Base-by-base conservation (phyloP, 1,139 yeast species). In the Kurtzmaniella natalensis region DNA sequence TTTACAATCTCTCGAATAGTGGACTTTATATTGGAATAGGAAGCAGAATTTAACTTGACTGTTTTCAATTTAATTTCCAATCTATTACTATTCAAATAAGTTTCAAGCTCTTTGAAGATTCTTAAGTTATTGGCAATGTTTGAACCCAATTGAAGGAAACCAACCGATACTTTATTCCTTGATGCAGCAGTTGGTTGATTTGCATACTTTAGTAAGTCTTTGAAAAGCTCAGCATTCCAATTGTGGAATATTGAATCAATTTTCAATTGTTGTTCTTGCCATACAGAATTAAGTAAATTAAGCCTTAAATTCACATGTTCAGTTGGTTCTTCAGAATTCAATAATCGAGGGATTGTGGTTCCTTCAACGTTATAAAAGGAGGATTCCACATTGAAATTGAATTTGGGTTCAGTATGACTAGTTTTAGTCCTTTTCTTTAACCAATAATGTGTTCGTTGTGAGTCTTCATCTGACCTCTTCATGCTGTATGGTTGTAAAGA, bases 41-140 rank as follows among this genome's bases (percentile, higher is more conserved):
- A 59, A 41, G 69, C 70, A 3, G 75, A 62, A 38, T 55, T 64
- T 28, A 74, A 45, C 7, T 51, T 47, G n/a, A 71, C 55, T n/a
- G 66, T 42, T 30, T 58, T 59, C 22, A 58, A 39, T 18, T 28
- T 14, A 3, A 35, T 25, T 7, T 46, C 48, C 7, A 43, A 35
- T 13, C 34, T 36, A 17, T 31, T 32, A 4, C 29, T 34, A 15
- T 35, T 32, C 8, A 64, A 44, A 35, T 57, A 57, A 10, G 40
- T 43, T 15, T 55, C 51, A 34, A 75, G 64, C 36, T 74, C 75
- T 9, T 59, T 55, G 18, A 76, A 47, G 15, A 77, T 65, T 20
- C 74, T 55, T 10, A 65, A 51, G 45, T 76, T 78, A 39, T 76
- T 74, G n/a, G 82, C 73, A 7, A 72, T 68, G 46, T 76, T 76